Base-by-base conservation (phyloP, 139 green algal genomes). In the Volvox reticuliferus region DNA sequence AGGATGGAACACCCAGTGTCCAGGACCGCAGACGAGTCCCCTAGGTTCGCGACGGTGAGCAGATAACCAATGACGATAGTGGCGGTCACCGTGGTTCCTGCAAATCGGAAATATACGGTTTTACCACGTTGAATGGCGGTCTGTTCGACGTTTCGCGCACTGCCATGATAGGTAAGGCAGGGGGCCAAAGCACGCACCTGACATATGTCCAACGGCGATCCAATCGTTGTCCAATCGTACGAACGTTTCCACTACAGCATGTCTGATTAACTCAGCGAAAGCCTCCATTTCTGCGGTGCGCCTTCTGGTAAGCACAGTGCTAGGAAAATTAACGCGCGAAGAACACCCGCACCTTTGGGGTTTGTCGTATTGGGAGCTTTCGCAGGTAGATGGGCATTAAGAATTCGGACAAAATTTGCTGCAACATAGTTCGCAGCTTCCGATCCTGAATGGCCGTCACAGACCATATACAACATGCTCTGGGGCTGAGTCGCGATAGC, bases 31-130 rank as follows among this genome's bases (percentile, higher is more conserved):
- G 95, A 94, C 13, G 96, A 98, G 95, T 99, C 98, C 0, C 98
- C 98, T 21, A 98, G 93, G 89, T 97, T 98, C 1, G 96, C 98
- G 12, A 96, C 92, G 0, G 97, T 99, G 19, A 99, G 84, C 79
- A 97, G 92, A 94, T 96, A 97, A 73, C 96, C 97, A 6, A 88
- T 93, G 22, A 93, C 44, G 19, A 97, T 63, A 2, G 84, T 84
- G 26, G 95, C 79, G 0, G 94, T 96, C 21, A 95, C 89, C 0
- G 95, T 97, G 35, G 92, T 95, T 24, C 95, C 95, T 95, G 92
- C 12, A 63, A 55, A 9, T 55, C 9, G 44, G 9, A 55, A 55
- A 55, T 9, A 9, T 55, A 55, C 44, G 44, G 44, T 55, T 55
- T 55, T 55, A 9, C 44, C 44, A 55, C 9, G 5, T 55, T 55